Evolutionary conservation across 345 rosid species (phyloP).

Genomic region (Camelina neglecta): DNA sequence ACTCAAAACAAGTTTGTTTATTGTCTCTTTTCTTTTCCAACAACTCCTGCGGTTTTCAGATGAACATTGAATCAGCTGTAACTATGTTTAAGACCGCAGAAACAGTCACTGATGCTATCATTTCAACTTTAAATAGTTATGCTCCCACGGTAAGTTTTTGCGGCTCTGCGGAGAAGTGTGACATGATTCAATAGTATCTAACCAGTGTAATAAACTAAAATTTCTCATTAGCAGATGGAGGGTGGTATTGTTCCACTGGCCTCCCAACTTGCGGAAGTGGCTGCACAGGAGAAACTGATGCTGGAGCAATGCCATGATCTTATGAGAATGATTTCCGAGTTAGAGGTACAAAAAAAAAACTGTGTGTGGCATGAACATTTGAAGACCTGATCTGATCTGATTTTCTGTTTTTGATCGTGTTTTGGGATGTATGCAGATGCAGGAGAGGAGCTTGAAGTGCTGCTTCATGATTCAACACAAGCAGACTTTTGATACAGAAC

Average conservation of each 20-base stretch:
- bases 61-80: conserved; percentile 50
- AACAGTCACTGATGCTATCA: conserved; percentile 57
- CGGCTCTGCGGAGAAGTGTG: not conserved
- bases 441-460: conserved; percentile 65
- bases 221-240: conserved; percentile 49
- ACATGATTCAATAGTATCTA: not conserved
- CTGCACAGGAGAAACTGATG: conserved; percentile 64
- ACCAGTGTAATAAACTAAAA: conserved; percentile 8
- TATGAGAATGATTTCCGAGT: conserved; percentile 50
- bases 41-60: conserved; percentile 43
- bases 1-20: not conserved
- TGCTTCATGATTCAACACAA: conserved; percentile 50
- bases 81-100: conserved; percentile 54
- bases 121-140: conserved; percentile 46
- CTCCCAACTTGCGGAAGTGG: conserved; percentile 64
- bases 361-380: conserved; percentile 2
- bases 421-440: conserved; percentile 51
- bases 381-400: conserved; percentile 1
- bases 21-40: not conserved
- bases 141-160: conserved; percentile 51
- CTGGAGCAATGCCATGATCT: conserved; percentile 68
- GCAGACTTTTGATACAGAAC: conserved; percentile 16
- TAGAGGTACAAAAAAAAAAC: conserved; percentile 52
- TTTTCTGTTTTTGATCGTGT: not conserved
- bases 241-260: conserved; percentile 45